Base-by-base conservation (phyloP, 345 rosid genomes). In the Aquilaria sinensis region DNA sequence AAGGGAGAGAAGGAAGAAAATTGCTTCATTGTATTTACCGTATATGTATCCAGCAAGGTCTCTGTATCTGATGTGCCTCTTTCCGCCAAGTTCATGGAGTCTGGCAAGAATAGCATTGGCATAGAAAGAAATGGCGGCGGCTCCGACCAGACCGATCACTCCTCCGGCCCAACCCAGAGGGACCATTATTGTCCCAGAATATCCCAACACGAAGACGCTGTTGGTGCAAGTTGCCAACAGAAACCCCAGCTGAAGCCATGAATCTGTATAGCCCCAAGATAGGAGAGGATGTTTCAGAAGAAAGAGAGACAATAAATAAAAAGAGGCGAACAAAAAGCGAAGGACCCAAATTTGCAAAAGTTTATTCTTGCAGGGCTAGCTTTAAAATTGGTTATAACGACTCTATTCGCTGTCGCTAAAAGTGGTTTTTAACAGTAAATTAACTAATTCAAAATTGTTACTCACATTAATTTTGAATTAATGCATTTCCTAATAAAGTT, bases 141-240 rank as follows among this genome's bases (percentile, higher is more conserved):
- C 96, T 2, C 75, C 3, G 51, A 90, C 3, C 63, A 94, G 78
- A 67, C 95, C 96, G 33, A 86, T 58, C 0, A 81, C 87, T 60
- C 99, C 99, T 57, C 77, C 76, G 46, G 69, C 53, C 99, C 99
- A 90, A 61, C 99, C 96, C 62, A 94, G 74, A 65, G 92, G 91
- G 62, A 88, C 96, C 97, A 90, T 88, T 4, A 94, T 65, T 4
- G 95, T 82, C 70, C 89, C 95, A 7, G 99, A 77, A 74, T 88
- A 94, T 64, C 99, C 99, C 75, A 94, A 74, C 58, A 90, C 92
- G 75, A 79, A 94, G 0, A 87, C 96, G 56, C 96, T 94, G 87
- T 94, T 94, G 64, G 90, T 57, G n/a, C 95, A 88, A 0, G 92
- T 88, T 12, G 97, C 86, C 57, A 94, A 78, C 31, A 94, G 85